Base-by-base conservation (phyloP, 345 rosid genomes). In the Conringia planisiliqua region DNA sequence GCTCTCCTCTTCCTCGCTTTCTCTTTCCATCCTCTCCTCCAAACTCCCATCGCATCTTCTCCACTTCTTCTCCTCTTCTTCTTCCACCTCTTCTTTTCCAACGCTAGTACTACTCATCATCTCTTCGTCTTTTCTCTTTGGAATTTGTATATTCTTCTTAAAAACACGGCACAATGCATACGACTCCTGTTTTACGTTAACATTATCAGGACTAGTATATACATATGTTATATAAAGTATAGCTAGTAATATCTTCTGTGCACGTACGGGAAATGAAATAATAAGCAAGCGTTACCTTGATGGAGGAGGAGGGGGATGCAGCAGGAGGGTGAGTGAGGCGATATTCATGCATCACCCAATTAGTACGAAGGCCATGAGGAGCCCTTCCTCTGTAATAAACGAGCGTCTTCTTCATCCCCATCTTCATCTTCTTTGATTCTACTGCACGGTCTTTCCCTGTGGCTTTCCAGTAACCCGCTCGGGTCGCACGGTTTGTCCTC, bases 291-390 rank as follows among this genome's bases (percentile, higher is more conserved):
- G 6, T 8, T 33, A 57, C 79, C 79, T 76, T 62, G 65, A 55
- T 70, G 22, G 75, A 68, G 20, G 71, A 47, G 33, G 85, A 70
- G 32, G 33, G 17, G 17, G 70, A 33, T 32, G 83, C 61, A n/a
- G 89, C 73, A 24, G 79, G 59, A 11, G 84, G 69, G 61, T 87
- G 60, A 30, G 66, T 30, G 57, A 87, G 71, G 46, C 95, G 90
- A 77, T 89, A 89, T 75, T 89, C 95, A 38, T 87, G 95, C 95
- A 89, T 89, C 1, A 89, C 90, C 95, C 95, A 89, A 51, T 81
- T 87, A 56, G 89, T 87, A 68, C 92, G 77, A 46, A 79, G 86
- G 47, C 95, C 95, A 35, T 82, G 85, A 13, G 86, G 89, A 73
- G 89, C 89, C 74, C 92, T 85, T 18, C 92, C 95, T 83, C 72